phyloP scores from a whole-genome alignment of 176 grass and related monocot genomes.

The sorghum (Sorghum bicolor) region Sorghum_bicolor_NCBIv3 NC_012870.2:66128001-66128500 shows the following conservation, averaged over 20 bases:
- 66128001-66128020: neutral
- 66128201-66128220: neutral
- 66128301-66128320: slow-evolving; percentile 83
- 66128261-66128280: slow-evolving; percentile 58
- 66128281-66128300: slow-evolving; percentile 71
- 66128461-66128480: neutral
- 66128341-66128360: neutral
- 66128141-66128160: slow-evolving; percentile 63
- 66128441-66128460: neutral
- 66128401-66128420: neutral
- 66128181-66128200: slow-evolving; percentile 19
- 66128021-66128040: neutral
- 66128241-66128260: slow-evolving; percentile 9
- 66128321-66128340: slow-evolving; percentile 54
- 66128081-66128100: slow-evolving; percentile 49
- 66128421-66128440: neutral
- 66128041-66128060: neutral
- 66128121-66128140: slow-evolving; percentile 59
- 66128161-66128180: slow-evolving; percentile 98
- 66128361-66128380: slow-evolving; percentile 17
- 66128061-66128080: neutral
- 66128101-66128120: slow-evolving; percentile 84
- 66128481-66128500: neutral
- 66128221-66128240: neutral
- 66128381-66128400: neutral